phyloP scores from a whole-genome alignment of 257 asterid genomes.

The Nicotiana benthamiana region DNA sequence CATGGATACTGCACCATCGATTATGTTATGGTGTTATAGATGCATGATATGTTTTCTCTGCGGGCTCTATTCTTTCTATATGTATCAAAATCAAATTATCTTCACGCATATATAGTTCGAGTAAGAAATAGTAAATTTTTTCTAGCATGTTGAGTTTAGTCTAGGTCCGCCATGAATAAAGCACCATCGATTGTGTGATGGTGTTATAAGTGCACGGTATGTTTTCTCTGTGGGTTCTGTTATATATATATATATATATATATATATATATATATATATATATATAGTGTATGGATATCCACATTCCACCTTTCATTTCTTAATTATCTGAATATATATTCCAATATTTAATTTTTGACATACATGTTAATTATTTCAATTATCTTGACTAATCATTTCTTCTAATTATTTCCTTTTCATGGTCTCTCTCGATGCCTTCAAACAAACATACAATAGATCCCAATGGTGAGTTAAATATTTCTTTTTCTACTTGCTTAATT shows the following conservation, averaged over 20 bases:
- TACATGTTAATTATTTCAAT: background rate
- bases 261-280: too few species aligned
- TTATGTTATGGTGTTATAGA: background rate
- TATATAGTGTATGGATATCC: background rate
- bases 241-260: too few species aligned
- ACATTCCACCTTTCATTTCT: background rate
- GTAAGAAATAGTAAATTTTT: too few species aligned
- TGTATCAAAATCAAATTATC: too few species aligned
- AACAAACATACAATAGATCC: conserved; percentile 25
- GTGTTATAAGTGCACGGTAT: too few species aligned
- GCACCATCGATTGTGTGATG: too few species aligned
- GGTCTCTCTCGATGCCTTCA: background rate
- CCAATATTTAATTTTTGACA: background rate
- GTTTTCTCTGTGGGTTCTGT: too few species aligned
- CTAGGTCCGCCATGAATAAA: background rate
- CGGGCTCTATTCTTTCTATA: background rate
- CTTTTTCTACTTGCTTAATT: background rate
- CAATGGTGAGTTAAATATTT: conserved; percentile 18
- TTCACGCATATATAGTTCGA: background rate
- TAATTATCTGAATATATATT: background rate
- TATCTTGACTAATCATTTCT: background rate
- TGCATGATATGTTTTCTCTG: background rate
- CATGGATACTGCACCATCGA: background rate
- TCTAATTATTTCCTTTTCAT: background rate
- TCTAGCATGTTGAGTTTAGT: background rate